Conservation (phyloP, 495 filamentous ascomycete genomes). For the Penicillium longicatenatum region DNA sequence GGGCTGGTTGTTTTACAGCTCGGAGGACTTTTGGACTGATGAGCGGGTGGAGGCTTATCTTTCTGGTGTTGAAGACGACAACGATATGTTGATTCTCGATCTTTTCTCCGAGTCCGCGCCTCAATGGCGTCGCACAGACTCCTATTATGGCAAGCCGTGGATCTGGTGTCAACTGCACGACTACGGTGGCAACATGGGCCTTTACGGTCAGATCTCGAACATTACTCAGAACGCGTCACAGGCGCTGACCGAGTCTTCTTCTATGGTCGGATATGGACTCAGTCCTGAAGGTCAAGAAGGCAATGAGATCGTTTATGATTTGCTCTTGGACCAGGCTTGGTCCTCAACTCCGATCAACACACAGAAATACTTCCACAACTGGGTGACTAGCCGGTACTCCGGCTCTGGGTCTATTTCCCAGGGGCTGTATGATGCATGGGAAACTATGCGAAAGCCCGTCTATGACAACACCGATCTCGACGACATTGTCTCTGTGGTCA, state of each 20-base stretch:
- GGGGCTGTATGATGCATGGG: constrained; percentile 49
- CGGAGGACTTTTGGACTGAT: constrained; percentile 51
- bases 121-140: constrained; percentile 54
- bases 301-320: constrained; percentile 57
- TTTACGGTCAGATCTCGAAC: constrained; percentile 55
- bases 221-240: constrained; percentile 49
- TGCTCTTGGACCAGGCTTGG: constrained; percentile 56
- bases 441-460: constrained; percentile 46
- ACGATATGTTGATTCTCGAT: constrained; percentile 55
- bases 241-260: constrained; percentile 39
- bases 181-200: constrained; percentile 53
- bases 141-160: constrained; percentile 57
- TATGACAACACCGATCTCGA: constrained; percentile 56
- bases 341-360: constrained; percentile 45
- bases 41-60: constrained; percentile 52
- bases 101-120: constrained; percentile 53
- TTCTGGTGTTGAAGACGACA: constrained; percentile 43
- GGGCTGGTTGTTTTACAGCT: constrained; percentile 54
- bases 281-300: constrained; percentile 56
- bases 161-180: constrained; percentile 54
- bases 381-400: constrained; percentile 48
- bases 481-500: constrained; percentile 39
- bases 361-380: constrained; percentile 46
- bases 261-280: constrained; percentile 48
- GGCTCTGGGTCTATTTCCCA: constrained; percentile 34